Evolutionary conservation across 73 alveolate species (phyloP).

Genomic region (Tetrahymena elliotti): DNA sequence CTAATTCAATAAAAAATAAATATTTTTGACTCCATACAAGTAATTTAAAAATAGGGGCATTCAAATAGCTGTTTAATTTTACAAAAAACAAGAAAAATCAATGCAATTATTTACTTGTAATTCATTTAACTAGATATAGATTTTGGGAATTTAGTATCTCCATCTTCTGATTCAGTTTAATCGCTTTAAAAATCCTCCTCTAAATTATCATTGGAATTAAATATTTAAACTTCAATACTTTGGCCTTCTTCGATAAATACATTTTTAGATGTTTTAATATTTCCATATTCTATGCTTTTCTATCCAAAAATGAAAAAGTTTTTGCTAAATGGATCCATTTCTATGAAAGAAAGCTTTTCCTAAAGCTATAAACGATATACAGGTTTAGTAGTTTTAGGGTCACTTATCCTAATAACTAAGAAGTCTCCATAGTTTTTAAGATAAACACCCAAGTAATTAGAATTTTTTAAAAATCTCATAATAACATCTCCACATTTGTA

Average conservation of each 20-base stretch:
- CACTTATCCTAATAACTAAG: not conserved
- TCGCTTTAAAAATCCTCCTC: not conserved
- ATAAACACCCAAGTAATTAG: not conserved
- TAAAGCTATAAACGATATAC: not conserved
- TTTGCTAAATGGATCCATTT: not conserved
- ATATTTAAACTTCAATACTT: not conserved
- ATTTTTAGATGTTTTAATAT: not conserved
- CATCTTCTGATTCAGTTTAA: not conserved
- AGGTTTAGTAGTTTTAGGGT: not conserved
- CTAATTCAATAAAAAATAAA: not conserved
- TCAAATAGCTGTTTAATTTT: not conserved
- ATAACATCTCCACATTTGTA: not conserved
- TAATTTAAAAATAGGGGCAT: not conserved
- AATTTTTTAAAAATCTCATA: not conserved
- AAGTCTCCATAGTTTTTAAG: not conserved
- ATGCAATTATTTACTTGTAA: not conserved
- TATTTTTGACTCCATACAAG: no score
- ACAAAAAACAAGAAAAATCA: not conserved
- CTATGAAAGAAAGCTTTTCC: not conserved
- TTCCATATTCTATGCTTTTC: not conserved
- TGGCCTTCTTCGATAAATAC: not conserved
- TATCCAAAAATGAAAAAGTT: not conserved
- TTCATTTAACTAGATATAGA: not conserved
- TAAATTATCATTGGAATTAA: not conserved
- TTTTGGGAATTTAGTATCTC: not conserved